phyloP scores from a whole-genome alignment of 2,329 filamentous ascomycete species.

The Ophiostoma ulmi region DNA sequence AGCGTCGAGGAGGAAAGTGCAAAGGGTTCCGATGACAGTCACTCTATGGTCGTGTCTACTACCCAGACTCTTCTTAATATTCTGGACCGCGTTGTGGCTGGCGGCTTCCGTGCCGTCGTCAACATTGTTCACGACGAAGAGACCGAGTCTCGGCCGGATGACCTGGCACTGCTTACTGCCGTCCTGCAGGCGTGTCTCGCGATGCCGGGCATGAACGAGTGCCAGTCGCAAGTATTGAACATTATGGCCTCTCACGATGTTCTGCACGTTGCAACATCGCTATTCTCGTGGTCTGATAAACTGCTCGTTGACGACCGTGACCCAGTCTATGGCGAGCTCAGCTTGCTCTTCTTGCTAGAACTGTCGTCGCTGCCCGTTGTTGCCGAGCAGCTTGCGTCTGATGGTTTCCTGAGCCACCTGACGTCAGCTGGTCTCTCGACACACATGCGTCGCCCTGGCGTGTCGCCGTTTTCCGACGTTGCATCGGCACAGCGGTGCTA shows the following conservation, averaged over 20 bases:
- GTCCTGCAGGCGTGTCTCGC: slow-evolving; percentile 79
- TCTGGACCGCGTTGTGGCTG: slow-evolving; percentile 70
- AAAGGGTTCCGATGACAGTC: background rate
- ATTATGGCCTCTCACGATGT: slow-evolving; percentile 67
- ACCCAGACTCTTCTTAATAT: slow-evolving; percentile 69
- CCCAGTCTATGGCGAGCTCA: slow-evolving; percentile 89
- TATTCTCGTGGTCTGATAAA: slow-evolving; percentile 92
- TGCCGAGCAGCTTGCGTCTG: slow-evolving; percentile 84
- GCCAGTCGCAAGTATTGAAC: slow-evolving; percentile 64
- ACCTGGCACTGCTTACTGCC: slow-evolving; percentile 81
- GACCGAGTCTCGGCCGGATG: slow-evolving; percentile 61
- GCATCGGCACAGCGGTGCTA: slow-evolving; percentile 68
- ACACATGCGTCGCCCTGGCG: slow-evolving; percentile 64
- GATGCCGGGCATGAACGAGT: slow-evolving; percentile 68
- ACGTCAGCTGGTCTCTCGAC: slow-evolving; percentile 73
- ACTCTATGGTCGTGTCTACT: slow-evolving; percentile 41
- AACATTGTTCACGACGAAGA: slow-evolving; percentile 74
- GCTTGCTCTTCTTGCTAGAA: slow-evolving; percentile 80
- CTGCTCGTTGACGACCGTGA: slow-evolving; percentile 63
- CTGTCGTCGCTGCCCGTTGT: slow-evolving; percentile 74
- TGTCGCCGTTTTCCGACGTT: slow-evolving; percentile 73
- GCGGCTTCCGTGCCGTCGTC: slow-evolving; percentile 76
- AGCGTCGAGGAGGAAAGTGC: slow-evolving; percentile 13
- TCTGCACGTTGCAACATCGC: slow-evolving; percentile 72
- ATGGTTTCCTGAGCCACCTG: slow-evolving; percentile 74